Percentiles rank a stretch among this genome's conserved stretches.
Conservation (phyloP, 768 basidiomycete species). For the Boletus huronensis region DNA sequence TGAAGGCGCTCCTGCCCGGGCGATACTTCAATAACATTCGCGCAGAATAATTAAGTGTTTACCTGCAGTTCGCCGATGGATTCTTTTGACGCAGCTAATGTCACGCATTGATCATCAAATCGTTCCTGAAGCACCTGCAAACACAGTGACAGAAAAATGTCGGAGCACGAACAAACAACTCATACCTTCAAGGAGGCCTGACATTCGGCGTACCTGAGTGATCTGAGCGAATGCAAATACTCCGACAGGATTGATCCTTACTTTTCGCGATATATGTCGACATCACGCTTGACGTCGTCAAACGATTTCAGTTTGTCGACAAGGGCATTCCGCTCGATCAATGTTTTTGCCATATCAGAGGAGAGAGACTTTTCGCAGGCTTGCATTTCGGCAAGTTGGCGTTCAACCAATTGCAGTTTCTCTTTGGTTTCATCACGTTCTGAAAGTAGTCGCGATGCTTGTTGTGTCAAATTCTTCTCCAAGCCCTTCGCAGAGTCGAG, state of each 20-base stretch:
- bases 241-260: constrained; percentile 8
- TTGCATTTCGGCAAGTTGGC: constrained; percentile 17
- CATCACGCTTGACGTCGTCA: constrained; percentile 19
- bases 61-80: constrained; percentile 51
- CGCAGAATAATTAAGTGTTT: not conserved
- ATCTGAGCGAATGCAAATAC: not conserved
- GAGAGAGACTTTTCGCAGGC: constrained; percentile 15
- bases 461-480: constrained; percentile 25
- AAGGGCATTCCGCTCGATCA: constrained; percentile 20
- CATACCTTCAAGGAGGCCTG: constrained; percentile 25
- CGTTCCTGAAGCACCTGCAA: constrained; percentile 52
- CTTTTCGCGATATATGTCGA: constrained; percentile 23
- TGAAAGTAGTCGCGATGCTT: constrained; percentile 24
- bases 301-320: constrained; percentile 20
- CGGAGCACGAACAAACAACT: not conserved
- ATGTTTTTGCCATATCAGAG: constrained; percentile 13
- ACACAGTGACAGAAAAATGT: not conserved
- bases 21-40: not conserved
- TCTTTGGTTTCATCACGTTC: constrained; percentile 24
- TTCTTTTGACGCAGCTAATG: constrained; percentile 53
- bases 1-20: constrained; percentile 24
- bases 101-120: constrained; percentile 54
- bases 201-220: constrained; percentile 18
- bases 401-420: constrained; percentile 13
- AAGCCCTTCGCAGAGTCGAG: constrained; percentile 22